Percentiles rank a stretch among this genome's conserved stretches.
Evolutionary conservation across 495 filamentous ascomycete genomes (phyloP).

Genomic region (Bombardia bombarda): DNA sequence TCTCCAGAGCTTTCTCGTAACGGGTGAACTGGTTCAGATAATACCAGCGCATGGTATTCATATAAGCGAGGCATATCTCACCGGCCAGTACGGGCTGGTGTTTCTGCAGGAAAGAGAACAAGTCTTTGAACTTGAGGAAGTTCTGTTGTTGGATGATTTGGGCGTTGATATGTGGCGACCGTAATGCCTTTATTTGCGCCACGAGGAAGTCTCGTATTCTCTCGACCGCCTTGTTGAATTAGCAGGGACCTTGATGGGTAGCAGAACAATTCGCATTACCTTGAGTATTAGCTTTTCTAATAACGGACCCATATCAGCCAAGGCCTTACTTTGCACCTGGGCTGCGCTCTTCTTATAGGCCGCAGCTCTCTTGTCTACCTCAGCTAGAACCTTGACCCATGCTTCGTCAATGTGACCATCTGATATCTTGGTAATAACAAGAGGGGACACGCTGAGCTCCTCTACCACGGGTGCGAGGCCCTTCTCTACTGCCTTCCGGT

Average conservation of each 20-base stretch:
- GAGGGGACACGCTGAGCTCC: slow-evolving; percentile 79
- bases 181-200: slow-evolving; percentile 81
- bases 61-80: slow-evolving; percentile 87
- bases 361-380: slow-evolving; percentile 70
- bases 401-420: slow-evolving; percentile 86
- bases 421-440: slow-evolving; percentile 68
- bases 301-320: slow-evolving; percentile 77
- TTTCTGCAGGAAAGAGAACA: slow-evolving; percentile 74
- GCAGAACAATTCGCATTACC: slow-evolving; percentile 30
- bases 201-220: slow-evolving; percentile 91
- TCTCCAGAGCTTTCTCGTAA: slow-evolving; percentile 75
- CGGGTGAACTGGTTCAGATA: slow-evolving; percentile 86
- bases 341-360: slow-evolving; percentile 59
- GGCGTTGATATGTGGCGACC: slow-evolving; percentile 91
- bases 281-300: slow-evolving; percentile 76
- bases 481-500: slow-evolving; percentile 82
- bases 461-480: slow-evolving; percentile 84
- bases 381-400: slow-evolving; percentile 79
- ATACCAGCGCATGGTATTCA: slow-evolving; percentile 99
- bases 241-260: slow-evolving; percentile 2
- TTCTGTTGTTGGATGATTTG: slow-evolving; percentile 91
- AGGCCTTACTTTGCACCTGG: slow-evolving; percentile 57
- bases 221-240: slow-evolving; percentile 61
- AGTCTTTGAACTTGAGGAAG: slow-evolving; percentile 77
- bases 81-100: slow-evolving; percentile 72